These are phyloP conservation scores for Neonectria sp. DNA, from an alignment of 2,329 filamentous ascomycete genomes.

Conservation along the genomic window DNA sequence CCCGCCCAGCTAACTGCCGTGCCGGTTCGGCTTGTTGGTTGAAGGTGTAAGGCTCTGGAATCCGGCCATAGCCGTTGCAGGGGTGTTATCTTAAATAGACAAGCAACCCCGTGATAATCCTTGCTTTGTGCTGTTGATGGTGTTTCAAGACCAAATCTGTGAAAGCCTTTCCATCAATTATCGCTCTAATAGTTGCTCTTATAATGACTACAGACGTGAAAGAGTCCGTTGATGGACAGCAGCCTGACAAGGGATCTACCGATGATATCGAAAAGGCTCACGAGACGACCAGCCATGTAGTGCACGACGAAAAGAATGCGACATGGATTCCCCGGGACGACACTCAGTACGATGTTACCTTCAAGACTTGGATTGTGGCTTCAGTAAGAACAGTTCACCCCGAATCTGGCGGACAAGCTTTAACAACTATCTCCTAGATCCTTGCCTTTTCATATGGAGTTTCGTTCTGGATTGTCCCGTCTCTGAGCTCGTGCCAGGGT, in stretches of 20 bases:
- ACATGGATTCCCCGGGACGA: conserved; percentile 50
- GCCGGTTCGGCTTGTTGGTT: neutral
- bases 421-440: conserved; percentile 40
- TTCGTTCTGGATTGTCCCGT: conserved; percentile 57
- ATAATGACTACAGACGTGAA: conserved; percentile 14
- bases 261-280: conserved; percentile 30
- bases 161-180: neutral
- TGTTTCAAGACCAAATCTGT: neutral
- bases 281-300: conserved; percentile 27
- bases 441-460: conserved; percentile 55
- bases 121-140: neutral
- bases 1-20: neutral
- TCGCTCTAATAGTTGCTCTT: neutral
- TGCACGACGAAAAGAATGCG: conserved; percentile 18
- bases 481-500: conserved; percentile 49
- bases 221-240: conserved; percentile 7
- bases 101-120: neutral
- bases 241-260: conserved; percentile 22
- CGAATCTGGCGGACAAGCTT: accelerated
- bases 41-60: neutral
- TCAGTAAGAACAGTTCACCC: conserved; percentile 27
- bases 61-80: neutral
- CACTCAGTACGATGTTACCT: conserved; percentile 56
- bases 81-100: conserved; percentile 5
- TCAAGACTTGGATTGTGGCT: conserved; percentile 59